Evolutionary conservation across 371 early-diverging fungal species (phyloP).

Genomic region (Syncephalastrum racemosum): DNA sequence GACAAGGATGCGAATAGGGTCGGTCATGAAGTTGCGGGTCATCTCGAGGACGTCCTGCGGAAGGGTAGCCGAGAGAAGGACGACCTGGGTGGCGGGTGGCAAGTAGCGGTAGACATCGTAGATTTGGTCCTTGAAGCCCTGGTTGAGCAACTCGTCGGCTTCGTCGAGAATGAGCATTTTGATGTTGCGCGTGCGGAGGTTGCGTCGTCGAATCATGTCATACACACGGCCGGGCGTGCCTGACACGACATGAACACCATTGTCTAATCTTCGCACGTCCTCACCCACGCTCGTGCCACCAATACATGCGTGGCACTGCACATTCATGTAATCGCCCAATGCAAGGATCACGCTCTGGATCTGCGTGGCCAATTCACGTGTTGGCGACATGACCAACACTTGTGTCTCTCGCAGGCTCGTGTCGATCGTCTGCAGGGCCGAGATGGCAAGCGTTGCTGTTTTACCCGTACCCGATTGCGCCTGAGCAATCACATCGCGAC

Average conservation of each 20-base stretch:
- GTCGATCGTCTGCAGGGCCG: conserved; percentile 94
- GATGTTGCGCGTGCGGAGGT: conserved; percentile 85
- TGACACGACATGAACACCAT: conserved; percentile 94
- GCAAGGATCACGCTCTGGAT: conserved; percentile 93
- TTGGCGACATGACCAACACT: conserved; percentile 97
- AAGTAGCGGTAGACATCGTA: conserved; percentile 96
- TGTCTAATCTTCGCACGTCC: conserved; percentile 86
- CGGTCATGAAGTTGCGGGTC: conserved; percentile 96
- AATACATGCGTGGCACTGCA: conserved; percentile 94
- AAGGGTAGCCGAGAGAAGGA: conserved; percentile 98
- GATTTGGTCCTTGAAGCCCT: conserved; percentile 99
- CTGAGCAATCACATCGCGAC: conserved; percentile 98
- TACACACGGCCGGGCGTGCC: conserved; percentile 99
- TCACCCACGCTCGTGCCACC: conserved; percentile 96
- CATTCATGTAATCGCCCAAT: conserved; percentile 93
- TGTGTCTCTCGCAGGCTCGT: conserved; percentile 84
- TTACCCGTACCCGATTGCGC: conserved; percentile 99
- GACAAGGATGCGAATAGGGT: conserved; percentile 98
- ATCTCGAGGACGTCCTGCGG: conserved; percentile 97
- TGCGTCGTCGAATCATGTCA: conserved; percentile 96
- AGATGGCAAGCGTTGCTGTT: conserved; percentile 99
- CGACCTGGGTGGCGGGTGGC: conserved; percentile 95
- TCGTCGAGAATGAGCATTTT: conserved; percentile 99
- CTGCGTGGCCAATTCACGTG: conserved; percentile 99
- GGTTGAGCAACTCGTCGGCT: conserved; percentile 98